Percentiles rank a stretch among this genome's conserved stretches.
These are phyloP conservation scores for Geotrichum reessii DNA, from an alignment of 1,139 yeast genomes.

Conservation along the genomic window DNA sequence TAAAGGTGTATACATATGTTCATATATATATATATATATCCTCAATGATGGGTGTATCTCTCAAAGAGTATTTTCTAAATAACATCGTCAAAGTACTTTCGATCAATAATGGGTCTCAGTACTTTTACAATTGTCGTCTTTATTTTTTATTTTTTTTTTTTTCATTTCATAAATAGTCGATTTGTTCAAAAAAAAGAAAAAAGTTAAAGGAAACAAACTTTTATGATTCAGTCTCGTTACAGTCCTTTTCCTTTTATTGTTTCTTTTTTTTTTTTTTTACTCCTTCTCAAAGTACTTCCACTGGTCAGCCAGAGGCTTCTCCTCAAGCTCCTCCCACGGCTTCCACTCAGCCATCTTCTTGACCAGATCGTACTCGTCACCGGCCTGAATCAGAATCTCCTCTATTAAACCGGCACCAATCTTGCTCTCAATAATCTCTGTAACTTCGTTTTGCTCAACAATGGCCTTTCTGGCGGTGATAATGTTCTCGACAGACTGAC, in stretches of 20 bases:
- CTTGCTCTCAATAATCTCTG: constrained; percentile 62
- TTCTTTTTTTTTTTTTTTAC: constrained; percentile 2
- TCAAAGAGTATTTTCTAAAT: not conserved
- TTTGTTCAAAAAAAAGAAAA: not conserved
- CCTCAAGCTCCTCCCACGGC: constrained; percentile 46
- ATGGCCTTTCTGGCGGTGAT: constrained; percentile 64
- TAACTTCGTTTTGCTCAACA: constrained; percentile 59
- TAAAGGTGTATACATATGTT: not conserved
- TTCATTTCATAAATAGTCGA: not conserved
- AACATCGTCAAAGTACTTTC: not conserved
- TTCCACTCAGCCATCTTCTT: constrained; percentile 63
- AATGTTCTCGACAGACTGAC: constrained; percentile 68
- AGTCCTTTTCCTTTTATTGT: not conserved
- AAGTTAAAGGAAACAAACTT: too few relatives aligned
- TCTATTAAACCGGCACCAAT: constrained; percentile 83
- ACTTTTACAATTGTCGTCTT: not conserved
- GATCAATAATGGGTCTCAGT: too few relatives aligned
- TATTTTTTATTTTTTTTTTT: not conserved
- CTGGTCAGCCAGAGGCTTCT: constrained; percentile 38
- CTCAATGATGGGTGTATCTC: not conserved
- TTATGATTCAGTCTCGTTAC: not conserved
- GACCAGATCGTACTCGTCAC: constrained; percentile 69
- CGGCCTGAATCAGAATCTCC: constrained; percentile 76
- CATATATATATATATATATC: not conserved
- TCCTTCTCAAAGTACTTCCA: constrained; percentile 35